phyloP scores from a whole-genome alignment of 768 basidiomycete species.

The Mycena indigotica region DNA sequence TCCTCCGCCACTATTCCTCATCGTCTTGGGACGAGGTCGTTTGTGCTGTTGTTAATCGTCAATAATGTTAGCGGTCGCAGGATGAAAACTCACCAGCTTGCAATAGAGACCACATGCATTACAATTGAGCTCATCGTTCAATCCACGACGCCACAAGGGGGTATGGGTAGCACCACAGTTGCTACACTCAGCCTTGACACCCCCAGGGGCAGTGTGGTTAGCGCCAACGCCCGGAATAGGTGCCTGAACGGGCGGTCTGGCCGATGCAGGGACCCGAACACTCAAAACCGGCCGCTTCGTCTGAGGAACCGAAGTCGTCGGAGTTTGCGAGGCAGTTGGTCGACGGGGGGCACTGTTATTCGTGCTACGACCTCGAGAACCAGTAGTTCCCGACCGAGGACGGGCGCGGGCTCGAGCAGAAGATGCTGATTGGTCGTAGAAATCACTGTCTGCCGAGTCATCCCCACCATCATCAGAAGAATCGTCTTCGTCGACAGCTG shows the following conservation, averaged over 20 bases:
- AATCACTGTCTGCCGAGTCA: conserved; percentile 17
- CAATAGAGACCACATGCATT: conserved; percentile 89
- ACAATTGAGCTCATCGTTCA: conserved; percentile 89
- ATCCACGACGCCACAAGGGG: conserved; percentile 81
- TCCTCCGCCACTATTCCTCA: conserved; percentile 77
- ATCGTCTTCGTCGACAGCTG: background rate
- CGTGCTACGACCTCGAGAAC: background rate
- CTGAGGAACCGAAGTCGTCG: background rate
- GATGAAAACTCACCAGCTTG: conserved; percentile 61
- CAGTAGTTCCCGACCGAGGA: background rate
- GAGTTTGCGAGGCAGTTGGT: background rate
- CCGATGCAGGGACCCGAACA: conserved; percentile 10
- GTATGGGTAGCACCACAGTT: conserved; percentile 91
- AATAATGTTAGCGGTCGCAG: conserved; percentile 2
- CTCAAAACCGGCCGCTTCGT: conserved; percentile 13
- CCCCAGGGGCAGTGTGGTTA: conserved; percentile 50
- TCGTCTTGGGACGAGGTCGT: conserved; percentile 84
- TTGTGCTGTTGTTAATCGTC: conserved; percentile 60
- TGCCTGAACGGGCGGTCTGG: background rate
- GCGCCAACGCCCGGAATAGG: background rate
- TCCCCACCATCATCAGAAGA: conserved; percentile 20
- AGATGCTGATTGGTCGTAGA: conserved; percentile 12
- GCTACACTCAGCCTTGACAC: conserved; percentile 80
- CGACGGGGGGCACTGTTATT: background rate
- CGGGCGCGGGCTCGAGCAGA: background rate